phyloP scores from a whole-genome alignment of 2,329 filamentous ascomycete genomes.

The Pseudogymnoascus sp. region DNA sequence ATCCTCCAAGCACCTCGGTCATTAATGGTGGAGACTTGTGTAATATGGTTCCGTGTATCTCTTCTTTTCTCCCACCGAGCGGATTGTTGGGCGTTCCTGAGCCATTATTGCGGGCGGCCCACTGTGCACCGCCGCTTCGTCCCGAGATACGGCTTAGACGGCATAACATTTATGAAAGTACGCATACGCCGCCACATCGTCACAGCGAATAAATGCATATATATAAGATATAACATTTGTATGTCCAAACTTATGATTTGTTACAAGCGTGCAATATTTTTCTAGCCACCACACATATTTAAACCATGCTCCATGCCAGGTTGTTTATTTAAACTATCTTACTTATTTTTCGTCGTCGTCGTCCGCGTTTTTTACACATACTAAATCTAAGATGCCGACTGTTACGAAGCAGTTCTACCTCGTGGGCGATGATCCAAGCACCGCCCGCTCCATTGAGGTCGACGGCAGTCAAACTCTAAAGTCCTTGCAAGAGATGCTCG shows the following conservation, averaged over 20 bases:
- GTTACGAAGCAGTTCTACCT: conserved; percentile 12
- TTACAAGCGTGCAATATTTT: conserved; percentile 3
- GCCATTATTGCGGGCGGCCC: background rate
- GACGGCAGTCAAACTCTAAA: conserved; percentile 15
- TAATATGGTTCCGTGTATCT: background rate
- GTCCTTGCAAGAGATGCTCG: conserved; percentile 13
- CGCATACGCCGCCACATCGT: background rate
- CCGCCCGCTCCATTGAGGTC: conserved; percentile 11
- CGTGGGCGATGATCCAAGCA: conserved; percentile 11
- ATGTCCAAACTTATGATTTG: background rate
- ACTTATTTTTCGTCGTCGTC: background rate
- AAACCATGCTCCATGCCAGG: background rate
- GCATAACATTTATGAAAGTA: background rate
- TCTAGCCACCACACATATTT: background rate
- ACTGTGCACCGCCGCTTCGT: background rate
- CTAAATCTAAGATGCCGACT: background rate
- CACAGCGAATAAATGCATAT: background rate
- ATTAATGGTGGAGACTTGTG: background rate
- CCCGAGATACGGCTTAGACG: conserved; percentile 1
- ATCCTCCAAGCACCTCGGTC: background rate
- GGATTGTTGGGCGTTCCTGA: background rate
- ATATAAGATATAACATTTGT: conserved; percentile 4
- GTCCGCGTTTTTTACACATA: background rate
- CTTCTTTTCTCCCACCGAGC: background rate
- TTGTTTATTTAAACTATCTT: background rate